Percentiles rank a stretch among this genome's conserved stretches.
Conservation (phyloP, 768 basidiomycete species). For the Hypsizygus marmoreus region DNA sequence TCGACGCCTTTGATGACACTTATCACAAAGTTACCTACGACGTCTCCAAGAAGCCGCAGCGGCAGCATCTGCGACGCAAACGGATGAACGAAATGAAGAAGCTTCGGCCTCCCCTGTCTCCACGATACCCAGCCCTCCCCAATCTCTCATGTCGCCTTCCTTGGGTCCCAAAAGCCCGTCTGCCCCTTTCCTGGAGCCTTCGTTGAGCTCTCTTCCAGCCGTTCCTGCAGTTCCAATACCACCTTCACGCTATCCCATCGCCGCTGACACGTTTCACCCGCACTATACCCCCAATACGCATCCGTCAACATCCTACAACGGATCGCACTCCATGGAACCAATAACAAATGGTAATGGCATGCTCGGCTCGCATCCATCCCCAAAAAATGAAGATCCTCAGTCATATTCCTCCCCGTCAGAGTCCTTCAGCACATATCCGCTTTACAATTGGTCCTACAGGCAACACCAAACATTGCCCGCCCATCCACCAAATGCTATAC, state of each 20-base stretch:
- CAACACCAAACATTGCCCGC: slow-evolving; percentile 50
- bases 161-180: slow-evolving; percentile 45
- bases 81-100: slow-evolving; percentile 39
- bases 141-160: slow-evolving; percentile 47
- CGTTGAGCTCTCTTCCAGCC: slow-evolving; percentile 40
- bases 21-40: slow-evolving; percentile 68
- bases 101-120: slow-evolving; percentile 47
- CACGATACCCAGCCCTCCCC: slow-evolving; percentile 49
- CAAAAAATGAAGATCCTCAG: slow-evolving; percentile 48
- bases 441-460: slow-evolving; percentile 73
- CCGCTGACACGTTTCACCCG: slow-evolving; percentile 66
- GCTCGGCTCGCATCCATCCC: slow-evolving; percentile 33
- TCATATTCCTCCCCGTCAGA: slow-evolving; percentile 47
- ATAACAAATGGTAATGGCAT: slow-evolving; percentile 31
- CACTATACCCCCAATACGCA: slow-evolving; percentile 48
- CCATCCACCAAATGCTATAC: slow-evolving; percentile 49
- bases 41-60: slow-evolving; percentile 79
- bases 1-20: slow-evolving; percentile 7
- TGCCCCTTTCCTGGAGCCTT: slow-evolving; percentile 57
- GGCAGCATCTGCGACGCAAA: slow-evolving; percentile 46
- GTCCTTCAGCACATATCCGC: slow-evolving; percentile 61
- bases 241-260: slow-evolving; percentile 71
- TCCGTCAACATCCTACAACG: slow-evolving; percentile 41
- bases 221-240: slow-evolving; percentile 49
- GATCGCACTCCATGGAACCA: slow-evolving; percentile 39